Base-by-base conservation (phyloP, 257 asterid species). In the Solanum dulcamara region DNA sequence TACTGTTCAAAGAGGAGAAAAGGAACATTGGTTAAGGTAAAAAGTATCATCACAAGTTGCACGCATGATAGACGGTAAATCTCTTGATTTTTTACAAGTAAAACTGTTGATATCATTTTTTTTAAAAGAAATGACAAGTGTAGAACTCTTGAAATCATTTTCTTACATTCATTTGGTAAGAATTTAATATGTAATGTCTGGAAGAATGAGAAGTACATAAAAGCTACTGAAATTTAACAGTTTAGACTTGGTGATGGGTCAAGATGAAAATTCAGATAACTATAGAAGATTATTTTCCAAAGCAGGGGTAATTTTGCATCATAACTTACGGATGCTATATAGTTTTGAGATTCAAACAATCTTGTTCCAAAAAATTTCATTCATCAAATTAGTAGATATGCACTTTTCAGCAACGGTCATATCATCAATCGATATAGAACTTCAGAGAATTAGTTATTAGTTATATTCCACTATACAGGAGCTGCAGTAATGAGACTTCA, bases 1-100 rank as follows among this genome's bases (percentile, higher is more conserved):
- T 93, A 96, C 99, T 96, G 90, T 33, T 55, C 35, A 35, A 75
- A 84, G 64, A 88, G 38, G 68, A 32, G n/a, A 79, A 38, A 74
- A 18, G 53, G 10, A 42, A 10, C n/a, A 33, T 85, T 11, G 10
- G 42, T 44, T 7, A 14, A 46, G 82, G 40, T 20, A 4, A 30
- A 48, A 28, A 44, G 64, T 48, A 48, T 10, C 62, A 79, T 79
- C 33, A 48, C 18, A 79, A 44, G 38, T 75, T 75, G 60, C 77
- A 20, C 3, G 10, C 60, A 4, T 42, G 60, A 75, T 75, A 9
- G 82, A 44, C 5, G 28, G 82, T 24, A 75, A 44, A 75, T n/a
- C 60, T 44, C 82, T 44, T 75, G 6, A 75, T 44, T 71, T 22
- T 38, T 35, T 37, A 30, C 9, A 68, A 68, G 82, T 26, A 26